Conservation (phyloP, 331 rosid species). For the Telfairia occidentalis region DNA sequence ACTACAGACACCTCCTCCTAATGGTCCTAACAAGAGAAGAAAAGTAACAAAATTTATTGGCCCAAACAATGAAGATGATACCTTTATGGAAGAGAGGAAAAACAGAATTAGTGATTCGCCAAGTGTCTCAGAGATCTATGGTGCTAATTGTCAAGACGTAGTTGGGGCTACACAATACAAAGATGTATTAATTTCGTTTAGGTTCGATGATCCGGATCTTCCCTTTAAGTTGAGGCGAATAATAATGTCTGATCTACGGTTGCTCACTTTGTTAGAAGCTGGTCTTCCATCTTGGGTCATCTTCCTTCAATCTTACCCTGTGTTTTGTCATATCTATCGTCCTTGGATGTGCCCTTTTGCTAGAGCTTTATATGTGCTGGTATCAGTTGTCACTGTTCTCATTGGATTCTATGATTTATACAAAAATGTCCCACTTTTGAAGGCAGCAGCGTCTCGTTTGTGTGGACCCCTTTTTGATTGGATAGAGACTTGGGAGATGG, state of each 20-base stretch:
- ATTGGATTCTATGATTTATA: constrained; percentile 89
- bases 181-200: constrained; percentile 58
- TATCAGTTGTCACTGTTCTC: constrained; percentile 74
- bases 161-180: constrained; percentile 55
- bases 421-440: constrained; percentile 92
- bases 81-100: constrained; percentile 21
- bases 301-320: constrained; percentile 95
- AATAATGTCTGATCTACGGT: constrained; percentile 70
- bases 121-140: constrained; percentile 22
- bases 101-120: constrained; percentile 15
- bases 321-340: constrained; percentile 69
- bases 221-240: constrained; percentile 63
- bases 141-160: constrained; percentile 28
- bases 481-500: constrained; percentile 96
- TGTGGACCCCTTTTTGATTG: constrained; percentile 93
- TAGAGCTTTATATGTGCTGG: constrained; percentile 57
- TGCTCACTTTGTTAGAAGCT: constrained; percentile 84
- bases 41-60: constrained; percentile 34
- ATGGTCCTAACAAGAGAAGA: constrained; percentile 77
- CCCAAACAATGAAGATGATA: constrained; percentile 29
- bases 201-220: constrained; percentile 72
- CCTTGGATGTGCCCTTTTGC: constrained; percentile 98
- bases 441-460: constrained; percentile 80
- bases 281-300: constrained; percentile 97
- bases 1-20: constrained; percentile 55